Base-by-base conservation (phyloP, 768 basidiomycete species). In the Chlorophyllum brunneum region DNA sequence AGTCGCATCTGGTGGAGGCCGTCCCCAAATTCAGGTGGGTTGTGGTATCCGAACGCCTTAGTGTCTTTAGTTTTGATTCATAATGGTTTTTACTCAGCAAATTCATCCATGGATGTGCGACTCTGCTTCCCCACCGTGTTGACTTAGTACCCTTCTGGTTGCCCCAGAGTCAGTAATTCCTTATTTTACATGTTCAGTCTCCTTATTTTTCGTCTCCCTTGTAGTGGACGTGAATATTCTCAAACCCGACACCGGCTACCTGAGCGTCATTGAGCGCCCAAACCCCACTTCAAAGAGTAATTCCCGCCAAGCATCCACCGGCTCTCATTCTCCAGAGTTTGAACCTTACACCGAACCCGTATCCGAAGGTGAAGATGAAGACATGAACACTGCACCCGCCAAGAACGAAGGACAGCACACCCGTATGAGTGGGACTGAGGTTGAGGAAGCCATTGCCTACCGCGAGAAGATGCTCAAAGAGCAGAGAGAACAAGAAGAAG, bases 141-240 rank as follows among this genome's bases (percentile, higher is more conserved):
- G 90, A 98, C 62, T 79, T 99, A 20, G 89, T 99, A 30, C 97
- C 97, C 5, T 99, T 98, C 77, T 99, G 97, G 97, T 80, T 95
- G 5, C 95, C 95, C 4, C 95, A 98, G 65, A 97, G 89, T 91
- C 65, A 34, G 79, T 49, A 36, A 31, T 26, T 41, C 33, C 43
- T 9, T 10, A 44, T 42, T 37, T 29, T 39, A 29, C 30, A 31
- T 15, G 1, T 46, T 18, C 27, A 43, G 42, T 24, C 10, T 30
- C 38, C 23, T 31, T 26, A 15, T 30, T 39, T 39, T 43, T 46
- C 29, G 37, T 11, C 27, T 11, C 24, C 2, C 10, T 11, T 31
- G 20, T 52, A 92, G 89, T 98, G 95, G 95, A 97, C 54, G 88
- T 80, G 46, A 92, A 98, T 63, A 98, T 98, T 61, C 79, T 93